Conservation (phyloP, 2,329 filamentous ascomycete genomes). For the Incumbomyces delicatus region DNA sequence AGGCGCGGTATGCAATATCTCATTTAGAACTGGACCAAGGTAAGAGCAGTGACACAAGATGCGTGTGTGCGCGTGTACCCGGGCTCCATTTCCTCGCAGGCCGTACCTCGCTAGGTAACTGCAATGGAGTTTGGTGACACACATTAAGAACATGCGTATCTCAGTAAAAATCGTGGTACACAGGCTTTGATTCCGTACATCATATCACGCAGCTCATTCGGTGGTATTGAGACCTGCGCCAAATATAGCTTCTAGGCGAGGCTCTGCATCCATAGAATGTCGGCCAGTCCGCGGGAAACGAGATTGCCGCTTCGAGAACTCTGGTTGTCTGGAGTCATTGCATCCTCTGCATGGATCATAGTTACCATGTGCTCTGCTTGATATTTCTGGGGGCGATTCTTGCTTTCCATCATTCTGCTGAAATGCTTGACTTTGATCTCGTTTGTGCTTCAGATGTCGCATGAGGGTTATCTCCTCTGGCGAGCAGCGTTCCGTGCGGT, state of each 20-base stretch:
- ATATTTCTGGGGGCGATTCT: conserved; percentile 27
- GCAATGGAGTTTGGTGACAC: conserved; percentile 28
- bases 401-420: conserved; percentile 36
- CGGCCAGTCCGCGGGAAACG: conserved; percentile 44
- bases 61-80: too few relatives aligned
- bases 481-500: conserved; percentile 29
- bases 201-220: conserved; percentile 42
- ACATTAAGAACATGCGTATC: conserved; percentile 41
- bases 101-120: too few relatives aligned
- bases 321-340: conserved; percentile 46
- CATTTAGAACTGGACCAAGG: too few relatives aligned
- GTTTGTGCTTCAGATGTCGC: conserved; percentile 35
- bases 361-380: conserved; percentile 16
- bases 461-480: conserved; percentile 37
- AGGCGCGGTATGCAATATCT: too few relatives aligned
- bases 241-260: conserved; percentile 33
- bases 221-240: conserved; percentile 43
- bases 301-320: conserved; percentile 39
- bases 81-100: too few relatives aligned
- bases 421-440: conserved; percentile 32
- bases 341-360: conserved; percentile 40
- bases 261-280: conserved; percentile 45
- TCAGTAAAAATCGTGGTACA: conserved; percentile 42
- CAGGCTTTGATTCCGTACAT: conserved; percentile 46
- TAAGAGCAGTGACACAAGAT: too few relatives aligned